Base-by-base conservation (phyloP, 208 protist species). In the Acanthamoeba castellanii region DNA sequence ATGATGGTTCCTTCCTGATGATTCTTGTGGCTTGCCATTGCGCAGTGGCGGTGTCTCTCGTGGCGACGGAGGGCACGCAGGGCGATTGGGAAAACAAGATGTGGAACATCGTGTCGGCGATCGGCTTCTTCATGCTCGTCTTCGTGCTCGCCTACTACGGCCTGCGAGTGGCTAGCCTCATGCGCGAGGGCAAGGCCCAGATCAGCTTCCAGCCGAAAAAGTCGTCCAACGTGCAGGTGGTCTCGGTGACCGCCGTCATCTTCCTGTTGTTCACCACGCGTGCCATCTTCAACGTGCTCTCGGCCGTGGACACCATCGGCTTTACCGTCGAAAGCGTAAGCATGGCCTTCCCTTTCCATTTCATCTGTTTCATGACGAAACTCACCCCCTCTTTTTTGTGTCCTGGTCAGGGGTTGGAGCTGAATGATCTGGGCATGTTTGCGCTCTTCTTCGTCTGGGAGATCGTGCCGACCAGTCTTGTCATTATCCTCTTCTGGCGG, bases 401-500 rank as follows among this genome's bases (percentile, higher is more conserved):
- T 2, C 32, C 25, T 57, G 9, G 57, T 1, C 27, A 87, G 78
- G 78, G 81, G 11, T 34, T 89, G 20, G 81, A 55, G 45, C 52
- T 55, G 13, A 55, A 89, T 27, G 81, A 89, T 61, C 50, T 55
- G 20, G 52, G 45, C 52, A 37, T 89, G 81, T 89, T 89, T 64
- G 52, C 52, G 50, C 81, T 89, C 27, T 89, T 89, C 50, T 89
- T 89, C 81, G n/a, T 89, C 22, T 89, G 81, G 81, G 81, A 89
- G 50, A 89, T 89, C 81, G 52, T 89, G 14, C 81, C 81, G 7
- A 64, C 81, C 2, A 66, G 30, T 64, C 47, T 89, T 8, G 81
- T 89, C 81, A 89, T 89, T 20, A 55, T 89, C 34, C 81, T 89
- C 52, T 89, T 89, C 81, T 89, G 81, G 81, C 81, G 81, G 81